These are phyloP conservation scores for Boletus tylopilopsis DNA, from an alignment of 768 basidiomycete genomes.

Conservation along the genomic window DNA sequence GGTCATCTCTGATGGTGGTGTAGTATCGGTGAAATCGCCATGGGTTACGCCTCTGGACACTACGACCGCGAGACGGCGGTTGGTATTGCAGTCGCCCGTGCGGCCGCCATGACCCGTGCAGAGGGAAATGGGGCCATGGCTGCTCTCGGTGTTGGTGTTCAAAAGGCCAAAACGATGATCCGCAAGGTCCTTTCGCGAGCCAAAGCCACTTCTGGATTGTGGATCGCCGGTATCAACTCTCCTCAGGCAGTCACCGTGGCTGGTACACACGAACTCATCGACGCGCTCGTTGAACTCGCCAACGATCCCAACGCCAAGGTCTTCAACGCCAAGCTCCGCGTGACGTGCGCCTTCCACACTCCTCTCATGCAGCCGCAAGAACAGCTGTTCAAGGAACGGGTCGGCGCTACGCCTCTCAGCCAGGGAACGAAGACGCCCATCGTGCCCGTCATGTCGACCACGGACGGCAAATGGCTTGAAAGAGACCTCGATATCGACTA, in stretches of 20 bases:
- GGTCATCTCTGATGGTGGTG: slow-evolving; percentile 6
- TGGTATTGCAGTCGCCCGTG: slow-evolving; percentile 35
- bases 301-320: slow-evolving; percentile 26
- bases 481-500: slow-evolving; percentile 28
- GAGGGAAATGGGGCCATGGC: slow-evolving; percentile 35
- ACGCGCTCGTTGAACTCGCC: slow-evolving; percentile 26
- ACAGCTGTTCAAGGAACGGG: slow-evolving; percentile 25
- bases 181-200: slow-evolving; percentile 29
- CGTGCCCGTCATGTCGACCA: slow-evolving; percentile 34
- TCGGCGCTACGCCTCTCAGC: slow-evolving; percentile 15
- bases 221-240: slow-evolving; percentile 36
- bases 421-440: slow-evolving; percentile 18
- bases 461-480: slow-evolving; percentile 32
- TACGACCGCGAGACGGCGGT: slow-evolving; percentile 33
- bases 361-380: slow-evolving; percentile 35
- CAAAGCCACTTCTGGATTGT: slow-evolving; percentile 26
- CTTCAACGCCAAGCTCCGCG: slow-evolving; percentile 29
- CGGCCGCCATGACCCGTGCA: slow-evolving; percentile 34
- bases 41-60: slow-evolving; percentile 36
- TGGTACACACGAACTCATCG: slow-evolving; percentile 29
- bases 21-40: slow-evolving; percentile 35
- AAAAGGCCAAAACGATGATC: slow-evolving; percentile 32
- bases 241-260: slow-evolving; percentile 36
- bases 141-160: slow-evolving; percentile 32
- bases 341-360: slow-evolving; percentile 34